These are phyloP conservation scores for Halophytophthora polymorphica DNA, from an alignment of 352 stramenopile species.

Conservation along the genomic window DNA sequence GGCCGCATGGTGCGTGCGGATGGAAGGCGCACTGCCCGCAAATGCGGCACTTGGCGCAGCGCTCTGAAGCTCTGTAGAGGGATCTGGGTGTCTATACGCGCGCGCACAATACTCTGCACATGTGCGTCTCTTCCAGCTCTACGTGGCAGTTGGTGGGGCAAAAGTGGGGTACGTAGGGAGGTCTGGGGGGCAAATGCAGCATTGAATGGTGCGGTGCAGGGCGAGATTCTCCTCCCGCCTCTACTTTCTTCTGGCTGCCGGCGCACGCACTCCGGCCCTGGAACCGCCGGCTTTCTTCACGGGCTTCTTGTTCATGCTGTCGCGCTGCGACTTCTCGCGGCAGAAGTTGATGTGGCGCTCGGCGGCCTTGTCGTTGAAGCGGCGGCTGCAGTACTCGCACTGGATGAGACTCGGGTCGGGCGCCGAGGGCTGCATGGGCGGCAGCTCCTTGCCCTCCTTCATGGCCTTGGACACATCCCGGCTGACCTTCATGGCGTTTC, in stretches of 20 bases:
- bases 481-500: constrained; percentile 85
- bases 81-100: too few species aligned
- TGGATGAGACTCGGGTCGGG: constrained; percentile 85
- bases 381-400: constrained; percentile 89
- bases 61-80: too few species aligned
- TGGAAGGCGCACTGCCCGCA: too few species aligned
- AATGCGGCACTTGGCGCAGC: too few species aligned
- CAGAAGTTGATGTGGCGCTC: constrained; percentile 92
- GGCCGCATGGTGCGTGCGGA: too few species aligned
- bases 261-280: constrained; percentile 31
- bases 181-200: too few species aligned
- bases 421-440: constrained; percentile 53
- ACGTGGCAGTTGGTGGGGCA: too few species aligned
- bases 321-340: constrained; percentile 75
- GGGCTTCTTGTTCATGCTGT: constrained; percentile 34
- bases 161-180: too few species aligned
- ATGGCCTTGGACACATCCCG: constrained; percentile 59
- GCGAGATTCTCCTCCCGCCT: background rate
- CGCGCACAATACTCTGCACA: too few species aligned
- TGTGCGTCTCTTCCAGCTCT: too few species aligned
- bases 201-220: too few species aligned
- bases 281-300: constrained; percentile 38
- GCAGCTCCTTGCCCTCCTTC: constrained; percentile 64
- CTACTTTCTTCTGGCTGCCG: constrained; percentile 47
- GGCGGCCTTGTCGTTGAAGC: constrained; percentile 91